Evolutionary conservation across 148 eudicot species (phyloP), one percentile per base, ranked within the genome.

Genomic region (Cornus kousa): DNA sequence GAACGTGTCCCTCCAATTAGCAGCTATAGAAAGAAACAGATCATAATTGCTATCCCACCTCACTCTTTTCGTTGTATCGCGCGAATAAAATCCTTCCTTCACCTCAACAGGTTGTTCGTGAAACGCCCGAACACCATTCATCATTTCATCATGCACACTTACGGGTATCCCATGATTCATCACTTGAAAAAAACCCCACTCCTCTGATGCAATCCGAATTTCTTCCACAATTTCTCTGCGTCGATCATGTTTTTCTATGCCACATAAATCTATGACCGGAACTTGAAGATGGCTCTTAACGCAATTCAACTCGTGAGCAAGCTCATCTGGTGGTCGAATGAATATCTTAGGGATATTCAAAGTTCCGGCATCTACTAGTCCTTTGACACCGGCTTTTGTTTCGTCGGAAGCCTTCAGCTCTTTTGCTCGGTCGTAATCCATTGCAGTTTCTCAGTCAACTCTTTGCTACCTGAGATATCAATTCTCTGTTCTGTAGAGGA

Each of bases 371-470:
- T 84, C 84, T 19, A 81, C 66, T 39, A 84, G 33, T 8, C 77
- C 77, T 71, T 88, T 88, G 9, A 88, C 91, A 11, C 91, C 91
- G 8, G 89, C 81, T 79, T 80, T 84, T 14, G 84, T 70, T 8
- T 79, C 89, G 35, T 88, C 89, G n/a, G 86, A 88, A 4, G 87
- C 86, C 67, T 77, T 84, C 0, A 86, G 72, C 19, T 75, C 80
- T 33, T 69, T 57, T 5, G 48, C 59, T 7, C 85, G 78, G 65
- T 84, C 84, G n/a, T 81, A 64, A 37, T 60, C 39, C 72, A 39
- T 16, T 69, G 37, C 68, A 33, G 43, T 66, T 55, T 28, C 28
- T 72, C 76, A 24, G 80, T 35, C 23, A 53, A 20, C 19, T 64
- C 75, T 71, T 70, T 39, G 5, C 7, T 12, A 50, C 8, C 73